These are phyloP conservation scores for Hymenoscyphus fraxineus DNA, from an alignment of 2,329 filamentous ascomycete species.

Conservation along the genomic window DNA sequence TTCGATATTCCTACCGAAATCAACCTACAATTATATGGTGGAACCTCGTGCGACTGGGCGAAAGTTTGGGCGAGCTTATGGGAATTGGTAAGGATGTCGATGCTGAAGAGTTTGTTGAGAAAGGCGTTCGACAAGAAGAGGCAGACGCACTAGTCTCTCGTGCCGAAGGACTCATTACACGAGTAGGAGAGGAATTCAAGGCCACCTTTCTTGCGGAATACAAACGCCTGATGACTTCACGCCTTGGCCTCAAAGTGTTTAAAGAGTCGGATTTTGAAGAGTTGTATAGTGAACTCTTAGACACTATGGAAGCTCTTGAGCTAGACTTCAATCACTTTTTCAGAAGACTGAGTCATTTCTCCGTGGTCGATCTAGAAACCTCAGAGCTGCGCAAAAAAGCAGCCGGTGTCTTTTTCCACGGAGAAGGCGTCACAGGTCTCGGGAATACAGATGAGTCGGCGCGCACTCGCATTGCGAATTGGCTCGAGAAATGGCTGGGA, in stretches of 20 bases:
- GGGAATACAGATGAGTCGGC: slow-evolving; percentile 60
- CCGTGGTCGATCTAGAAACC: slow-evolving; percentile 58
- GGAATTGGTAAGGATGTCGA: slow-evolving; percentile 74
- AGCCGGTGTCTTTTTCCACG: slow-evolving; percentile 75
- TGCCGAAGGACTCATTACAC: slow-evolving; percentile 79
- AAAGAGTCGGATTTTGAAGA: slow-evolving; percentile 73
- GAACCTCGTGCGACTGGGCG: slow-evolving; percentile 90
- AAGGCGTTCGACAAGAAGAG: slow-evolving; percentile 68
- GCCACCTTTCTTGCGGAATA: slow-evolving; percentile 85
- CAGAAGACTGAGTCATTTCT: slow-evolving; percentile 67
- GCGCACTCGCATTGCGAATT: slow-evolving; percentile 64
- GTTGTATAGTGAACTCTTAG: slow-evolving; percentile 77
- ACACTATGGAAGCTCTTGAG: slow-evolving; percentile 75
- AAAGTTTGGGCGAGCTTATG: slow-evolving; percentile 82
- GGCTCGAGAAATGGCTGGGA: slow-evolving; percentile 75
- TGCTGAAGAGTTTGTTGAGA: slow-evolving; percentile 62
- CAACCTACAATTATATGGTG: slow-evolving; percentile 98
- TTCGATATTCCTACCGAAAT: slow-evolving; percentile 89
- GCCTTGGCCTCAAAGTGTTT: slow-evolving; percentile 70
- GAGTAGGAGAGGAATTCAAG: slow-evolving; percentile 83
- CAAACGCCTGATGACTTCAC: slow-evolving; percentile 73
- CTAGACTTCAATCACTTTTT: slow-evolving; percentile 96
- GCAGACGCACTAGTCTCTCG: slow-evolving; percentile 68
- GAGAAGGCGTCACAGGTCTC: slow-evolving; percentile 59
- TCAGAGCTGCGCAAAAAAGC: slow-evolving; percentile 59